Evolutionary conservation across 1,284 basidiomycete species (phyloP).

Genomic region (Ganoderma leucocontextum): DNA sequence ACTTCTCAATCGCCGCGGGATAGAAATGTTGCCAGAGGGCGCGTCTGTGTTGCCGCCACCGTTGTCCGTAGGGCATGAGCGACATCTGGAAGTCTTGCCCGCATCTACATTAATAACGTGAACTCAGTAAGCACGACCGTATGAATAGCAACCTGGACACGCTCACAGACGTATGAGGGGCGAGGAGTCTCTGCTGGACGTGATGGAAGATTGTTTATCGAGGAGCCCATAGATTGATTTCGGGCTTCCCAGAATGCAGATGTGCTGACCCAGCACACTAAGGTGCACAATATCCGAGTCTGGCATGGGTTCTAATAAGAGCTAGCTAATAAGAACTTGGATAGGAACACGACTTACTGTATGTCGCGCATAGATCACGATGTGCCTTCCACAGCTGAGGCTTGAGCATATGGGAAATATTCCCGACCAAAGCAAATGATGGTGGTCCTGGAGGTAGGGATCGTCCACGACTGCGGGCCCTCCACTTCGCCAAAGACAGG

Average conservation of each 20-base stretch:
- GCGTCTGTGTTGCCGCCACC: constrained; percentile 33
- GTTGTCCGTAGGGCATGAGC: constrained; percentile 19
- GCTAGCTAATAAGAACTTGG: background rate
- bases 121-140: background rate
- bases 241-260: constrained; percentile 15
- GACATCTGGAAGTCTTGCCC: constrained; percentile 12
- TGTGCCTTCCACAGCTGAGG: constrained; percentile 7
- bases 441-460: constrained; percentile 14
- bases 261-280: background rate
- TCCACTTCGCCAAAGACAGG: background rate
- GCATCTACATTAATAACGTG: background rate
- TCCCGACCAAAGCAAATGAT: constrained; percentile 6
- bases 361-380: constrained; percentile 6
- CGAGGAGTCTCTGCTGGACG: background rate
- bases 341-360: constrained; percentile 3
- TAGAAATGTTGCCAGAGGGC: constrained; percentile 24
- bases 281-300: constrained; percentile 16
- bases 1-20: background rate
- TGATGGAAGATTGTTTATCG: constrained; percentile 21
- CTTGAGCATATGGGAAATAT: background rate
- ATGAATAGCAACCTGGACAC: background rate
- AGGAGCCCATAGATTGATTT: constrained; percentile 14
- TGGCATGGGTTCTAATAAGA: background rate
- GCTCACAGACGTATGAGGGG: background rate
- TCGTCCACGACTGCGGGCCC: background rate